A percentile compares a stretch with the other conserved stretches of the same genome.
Evolutionary conservation across 2,329 filamentous ascomycete genomes (phyloP).

Genomic region (Fusarium mundagurra): DNA sequence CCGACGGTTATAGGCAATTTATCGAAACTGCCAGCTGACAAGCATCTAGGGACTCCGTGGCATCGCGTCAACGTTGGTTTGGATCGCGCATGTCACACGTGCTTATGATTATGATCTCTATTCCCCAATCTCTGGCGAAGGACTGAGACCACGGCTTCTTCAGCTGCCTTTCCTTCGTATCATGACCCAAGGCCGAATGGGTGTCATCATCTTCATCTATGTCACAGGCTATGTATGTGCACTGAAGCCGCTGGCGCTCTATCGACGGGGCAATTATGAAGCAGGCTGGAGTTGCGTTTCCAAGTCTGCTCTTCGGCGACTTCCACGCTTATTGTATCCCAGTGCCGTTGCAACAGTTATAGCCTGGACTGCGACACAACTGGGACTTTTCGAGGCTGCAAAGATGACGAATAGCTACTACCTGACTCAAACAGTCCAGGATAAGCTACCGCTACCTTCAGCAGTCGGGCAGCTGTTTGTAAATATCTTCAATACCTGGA

Average conservation of each 20-base stretch:
- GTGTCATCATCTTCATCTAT: neutral
- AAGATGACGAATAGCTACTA: neutral
- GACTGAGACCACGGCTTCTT: neutral
- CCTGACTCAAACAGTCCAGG: neutral
- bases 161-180: neutral
- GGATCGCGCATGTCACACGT: neutral
- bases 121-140: neutral
- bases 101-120: neutral
- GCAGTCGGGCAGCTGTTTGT: neutral
- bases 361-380: neutral
- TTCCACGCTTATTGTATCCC: neutral
- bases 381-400: neutral
- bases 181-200: neutral
- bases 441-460: neutral
- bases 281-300: neutral
- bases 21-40: neutral
- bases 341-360: neutral
- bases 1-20: no score
- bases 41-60: neutral
- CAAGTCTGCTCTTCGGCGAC: neutral
- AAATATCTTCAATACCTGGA: neutral
- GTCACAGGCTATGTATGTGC: neutral
- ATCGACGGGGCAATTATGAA: neutral
- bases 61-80: neutral
- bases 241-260: neutral